Evolutionary conservation across 306 rosid species (phyloP).

Genomic region (Argentina anserina): DNA sequence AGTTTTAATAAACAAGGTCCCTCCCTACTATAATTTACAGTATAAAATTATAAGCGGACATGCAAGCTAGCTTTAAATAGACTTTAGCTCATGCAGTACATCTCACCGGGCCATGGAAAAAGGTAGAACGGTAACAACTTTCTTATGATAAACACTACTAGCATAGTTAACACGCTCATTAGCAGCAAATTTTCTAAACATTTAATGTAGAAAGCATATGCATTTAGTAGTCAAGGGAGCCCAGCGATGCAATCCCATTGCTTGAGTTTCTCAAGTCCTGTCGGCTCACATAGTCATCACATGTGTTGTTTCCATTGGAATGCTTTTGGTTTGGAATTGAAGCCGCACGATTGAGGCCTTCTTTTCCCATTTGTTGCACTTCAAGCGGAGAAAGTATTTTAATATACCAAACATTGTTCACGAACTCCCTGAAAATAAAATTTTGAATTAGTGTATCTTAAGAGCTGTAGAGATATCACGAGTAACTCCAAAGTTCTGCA

Average conservation of each 20-base stretch:
- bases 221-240: slow-evolving; percentile 47
- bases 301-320: slow-evolving; percentile 34
- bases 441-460: neutral
- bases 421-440: slow-evolving; percentile 57
- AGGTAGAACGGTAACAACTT: slow-evolving; percentile 33
- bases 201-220: slow-evolving; percentile 13
- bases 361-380: slow-evolving; percentile 67
- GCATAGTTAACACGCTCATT: slow-evolving; percentile 21
- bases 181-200: slow-evolving; percentile 17
- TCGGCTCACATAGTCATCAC: slow-evolving; percentile 39
- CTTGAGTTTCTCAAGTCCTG: slow-evolving; percentile 50
- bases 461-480: neutral
- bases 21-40: slow-evolving; percentile 59
- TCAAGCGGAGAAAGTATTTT: slow-evolving; percentile 63
- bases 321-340: slow-evolving; percentile 40
- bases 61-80: slow-evolving; percentile 33
- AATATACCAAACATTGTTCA: slow-evolving; percentile 65
- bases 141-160: slow-evolving; percentile 22
- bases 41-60: slow-evolving; percentile 37
- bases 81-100: slow-evolving; percentile 31
- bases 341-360: slow-evolving; percentile 32
- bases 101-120: slow-evolving; percentile 29
- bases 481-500: neutral
- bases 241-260: slow-evolving; percentile 57
- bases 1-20: slow-evolving; percentile 32